A percentile compares a stretch with the other conserved stretches of the same genome.
phyloP scores from a whole-genome alignment of 2,329 filamentous ascomycete species.

The Phaeomoniella chlamydospora region DNA sequence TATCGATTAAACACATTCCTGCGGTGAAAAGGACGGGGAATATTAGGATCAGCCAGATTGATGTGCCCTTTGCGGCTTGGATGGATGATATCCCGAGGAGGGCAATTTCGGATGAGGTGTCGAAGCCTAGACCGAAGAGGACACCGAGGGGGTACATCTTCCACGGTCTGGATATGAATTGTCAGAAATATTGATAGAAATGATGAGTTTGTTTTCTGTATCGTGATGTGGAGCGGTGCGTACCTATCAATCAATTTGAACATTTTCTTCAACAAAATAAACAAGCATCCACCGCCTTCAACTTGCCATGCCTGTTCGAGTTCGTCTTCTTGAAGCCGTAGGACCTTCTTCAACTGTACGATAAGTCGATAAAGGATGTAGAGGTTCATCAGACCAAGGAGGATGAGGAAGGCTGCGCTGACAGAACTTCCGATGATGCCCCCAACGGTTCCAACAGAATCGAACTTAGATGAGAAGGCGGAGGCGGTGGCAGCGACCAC shows the following conservation, averaged over 20 bases:
- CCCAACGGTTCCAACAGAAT: conserved; percentile 63
- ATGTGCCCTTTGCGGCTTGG: conserved; percentile 71
- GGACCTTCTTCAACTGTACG: conserved; percentile 48
- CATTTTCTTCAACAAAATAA: conserved; percentile 54
- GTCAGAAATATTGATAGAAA: not conserved
- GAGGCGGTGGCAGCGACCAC: conserved; percentile 85
- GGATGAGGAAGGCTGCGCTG: conserved; percentile 65
- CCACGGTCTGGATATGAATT: not conserved
- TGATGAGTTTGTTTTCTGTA: not conserved
- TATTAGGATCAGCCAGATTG: conserved; percentile 85
- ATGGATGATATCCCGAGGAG: conserved; percentile 81
- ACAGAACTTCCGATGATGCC: conserved; percentile 83
- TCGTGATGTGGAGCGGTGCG: conserved; percentile 15
- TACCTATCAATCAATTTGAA: conserved; percentile 52
- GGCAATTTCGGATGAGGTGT: conserved; percentile 88
- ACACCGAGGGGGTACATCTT: conserved; percentile 56
- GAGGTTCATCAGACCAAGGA: conserved; percentile 69
- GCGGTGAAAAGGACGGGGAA: conserved; percentile 89
- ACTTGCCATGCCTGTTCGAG: conserved; percentile 46
- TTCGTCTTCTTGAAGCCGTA: conserved; percentile 32
- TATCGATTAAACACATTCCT: conserved; percentile 92
- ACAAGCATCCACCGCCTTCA: conserved; percentile 64
- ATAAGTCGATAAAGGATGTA: conserved; percentile 74
- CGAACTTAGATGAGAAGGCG: conserved; percentile 67
- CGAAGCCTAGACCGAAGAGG: conserved; percentile 83